A percentile compares a stretch with the other conserved stretches of the same genome.
Conservation (phyloP, 768 basidiomycete genomes). For the Boletus edulis region DNA sequence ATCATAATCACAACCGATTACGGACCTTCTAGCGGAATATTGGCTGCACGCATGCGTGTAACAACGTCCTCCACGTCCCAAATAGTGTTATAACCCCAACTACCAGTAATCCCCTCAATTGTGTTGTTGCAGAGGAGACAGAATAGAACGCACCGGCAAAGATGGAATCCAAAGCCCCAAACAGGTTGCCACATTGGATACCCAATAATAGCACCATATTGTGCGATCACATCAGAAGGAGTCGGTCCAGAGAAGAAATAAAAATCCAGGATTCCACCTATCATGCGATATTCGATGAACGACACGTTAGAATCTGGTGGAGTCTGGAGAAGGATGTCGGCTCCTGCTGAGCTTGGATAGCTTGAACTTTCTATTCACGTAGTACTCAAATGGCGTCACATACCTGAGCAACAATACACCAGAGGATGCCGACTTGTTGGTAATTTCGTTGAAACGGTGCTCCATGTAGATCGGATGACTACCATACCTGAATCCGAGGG, state of each 20-base stretch:
- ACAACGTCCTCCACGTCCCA: slow-evolving; percentile 53
- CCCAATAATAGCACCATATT: slow-evolving; percentile 65
- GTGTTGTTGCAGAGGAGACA: background rate
- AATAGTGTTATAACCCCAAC: slow-evolving; percentile 48
- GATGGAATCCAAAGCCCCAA: slow-evolving; percentile 78
- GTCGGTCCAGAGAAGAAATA: slow-evolving; percentile 65
- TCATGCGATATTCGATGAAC: slow-evolving; percentile 65
- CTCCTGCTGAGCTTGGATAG: slow-evolving; percentile 52
- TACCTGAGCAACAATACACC: slow-evolving; percentile 73
- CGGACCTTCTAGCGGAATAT: slow-evolving; percentile 69
- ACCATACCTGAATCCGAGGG: slow-evolving; percentile 48
- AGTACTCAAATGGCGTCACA: background rate
- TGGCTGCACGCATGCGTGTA: slow-evolving; percentile 57
- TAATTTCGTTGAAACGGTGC: slow-evolving; percentile 54
- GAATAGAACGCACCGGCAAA: slow-evolving; percentile 46
- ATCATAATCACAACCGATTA: background rate
- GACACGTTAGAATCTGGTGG: slow-evolving; percentile 54
- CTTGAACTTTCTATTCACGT: background rate
- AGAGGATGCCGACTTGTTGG: slow-evolving; percentile 55
- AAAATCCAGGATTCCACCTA: slow-evolving; percentile 74
- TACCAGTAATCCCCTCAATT: background rate
- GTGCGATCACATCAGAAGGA: slow-evolving; percentile 57
- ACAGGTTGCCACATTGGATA: slow-evolving; percentile 66
- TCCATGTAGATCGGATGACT: slow-evolving; percentile 68
- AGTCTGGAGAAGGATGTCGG: slow-evolving; percentile 64